phyloP scores from a whole-genome alignment of 1,284 basidiomycete genomes.

The Erythrobasidium hasegawianum region DNA sequence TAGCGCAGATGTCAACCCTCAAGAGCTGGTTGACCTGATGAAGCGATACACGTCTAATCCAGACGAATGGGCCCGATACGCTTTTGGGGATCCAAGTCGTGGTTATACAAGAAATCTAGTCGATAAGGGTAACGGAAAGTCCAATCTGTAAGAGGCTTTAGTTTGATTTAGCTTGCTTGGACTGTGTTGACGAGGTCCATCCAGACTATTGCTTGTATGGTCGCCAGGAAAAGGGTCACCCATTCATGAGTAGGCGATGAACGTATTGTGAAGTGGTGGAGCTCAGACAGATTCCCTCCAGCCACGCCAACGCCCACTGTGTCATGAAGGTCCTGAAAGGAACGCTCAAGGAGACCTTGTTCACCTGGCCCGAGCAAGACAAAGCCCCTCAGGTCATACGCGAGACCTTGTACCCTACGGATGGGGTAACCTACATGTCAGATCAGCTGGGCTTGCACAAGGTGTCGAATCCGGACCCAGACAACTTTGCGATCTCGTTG shows the following conservation, averaged over 20 bases:
- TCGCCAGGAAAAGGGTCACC: slow-evolving; percentile 2
- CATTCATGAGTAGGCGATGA: slow-evolving; percentile 1
- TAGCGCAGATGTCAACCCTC: background rate
- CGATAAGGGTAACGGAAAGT: background rate
- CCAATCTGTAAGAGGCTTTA: background rate
- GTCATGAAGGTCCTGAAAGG: slow-evolving; percentile 4
- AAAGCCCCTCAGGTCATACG: background rate
- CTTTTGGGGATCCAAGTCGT: background rate
- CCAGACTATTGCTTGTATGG: slow-evolving; percentile 2
- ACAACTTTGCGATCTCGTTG: slow-evolving; percentile 2
- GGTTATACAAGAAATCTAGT: slow-evolving; percentile 6
- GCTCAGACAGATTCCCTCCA: background rate
- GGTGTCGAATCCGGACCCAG: background rate
- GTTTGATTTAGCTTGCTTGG: background rate
- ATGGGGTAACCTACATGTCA: background rate
- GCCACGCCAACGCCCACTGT: slow-evolving; percentile 10
- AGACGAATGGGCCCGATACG: background rate
- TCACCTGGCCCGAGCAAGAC: background rate
- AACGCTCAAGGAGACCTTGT: background rate
- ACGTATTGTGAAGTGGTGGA: background rate
- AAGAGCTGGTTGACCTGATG: slow-evolving; percentile 1
- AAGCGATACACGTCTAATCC: background rate
- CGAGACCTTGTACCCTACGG: background rate
- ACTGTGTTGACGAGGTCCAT: background rate
- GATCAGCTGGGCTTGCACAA: slow-evolving; percentile 2